These are phyloP conservation scores for Phytophthora constricta DNA, from an alignment of 352 stramenopile species.

Conservation along the genomic window DNA sequence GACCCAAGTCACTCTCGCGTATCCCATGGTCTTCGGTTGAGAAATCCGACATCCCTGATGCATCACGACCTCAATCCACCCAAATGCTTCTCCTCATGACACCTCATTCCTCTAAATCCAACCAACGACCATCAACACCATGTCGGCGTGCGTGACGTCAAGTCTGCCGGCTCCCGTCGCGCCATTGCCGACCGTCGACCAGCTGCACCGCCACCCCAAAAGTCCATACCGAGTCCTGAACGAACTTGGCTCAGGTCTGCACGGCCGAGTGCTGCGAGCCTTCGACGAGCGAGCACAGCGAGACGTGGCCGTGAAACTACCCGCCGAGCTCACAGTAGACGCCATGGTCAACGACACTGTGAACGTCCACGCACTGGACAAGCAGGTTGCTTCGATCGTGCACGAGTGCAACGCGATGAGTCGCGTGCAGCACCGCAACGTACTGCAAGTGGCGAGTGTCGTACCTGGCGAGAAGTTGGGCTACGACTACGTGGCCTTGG, in stretches of 20 bases:
- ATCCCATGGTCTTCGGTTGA: constrained; percentile 20
- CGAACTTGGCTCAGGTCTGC: constrained; percentile 67
- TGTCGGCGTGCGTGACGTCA: constrained; percentile 35
- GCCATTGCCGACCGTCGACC: constrained; percentile 1
- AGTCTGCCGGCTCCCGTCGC: constrained; percentile 4
- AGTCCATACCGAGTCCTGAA: constrained; percentile 58
- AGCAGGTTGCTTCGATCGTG: constrained; percentile 68
- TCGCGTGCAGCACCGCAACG: constrained; percentile 62
- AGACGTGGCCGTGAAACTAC: constrained; percentile 79
- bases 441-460: constrained; percentile 52
- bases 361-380: constrained; percentile 53
- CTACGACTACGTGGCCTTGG: constrained; percentile 67
- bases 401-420: constrained; percentile 68
- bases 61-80: constrained; percentile 9
- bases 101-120: constrained; percentile 17
- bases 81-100: neutral
- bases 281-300: constrained; percentile 51
- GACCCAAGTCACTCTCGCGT: constrained; percentile 23
- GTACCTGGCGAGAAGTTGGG: constrained; percentile 50
- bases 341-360: constrained; percentile 19
- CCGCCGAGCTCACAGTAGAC: constrained; percentile 47
- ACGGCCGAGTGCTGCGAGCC: constrained; percentile 70
- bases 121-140: constrained; percentile 2
- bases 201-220: constrained; percentile 19
- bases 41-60: constrained; percentile 28